A percentile compares a stretch with the other conserved stretches of the same genome.
These are phyloP conservation scores for Arabidopsis arenosa DNA, from an alignment of 345 rosid species.

Conservation along the genomic window DNA sequence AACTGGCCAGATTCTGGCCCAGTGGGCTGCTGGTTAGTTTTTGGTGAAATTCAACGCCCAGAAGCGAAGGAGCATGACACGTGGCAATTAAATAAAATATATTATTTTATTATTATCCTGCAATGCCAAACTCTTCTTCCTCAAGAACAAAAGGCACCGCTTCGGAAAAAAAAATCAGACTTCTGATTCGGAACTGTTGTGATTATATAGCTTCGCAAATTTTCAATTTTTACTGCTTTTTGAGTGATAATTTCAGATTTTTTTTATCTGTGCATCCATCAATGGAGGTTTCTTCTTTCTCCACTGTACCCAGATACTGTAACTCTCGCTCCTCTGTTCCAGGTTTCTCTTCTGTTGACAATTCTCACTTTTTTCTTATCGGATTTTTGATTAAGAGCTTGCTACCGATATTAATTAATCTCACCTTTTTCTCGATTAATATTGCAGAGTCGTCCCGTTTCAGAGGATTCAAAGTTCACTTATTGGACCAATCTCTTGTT, in stretches of 20 bases:
- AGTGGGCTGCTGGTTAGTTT: not conserved
- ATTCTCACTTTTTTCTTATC: not conserved
- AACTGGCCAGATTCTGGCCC: not conserved
- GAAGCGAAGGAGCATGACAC: not conserved
- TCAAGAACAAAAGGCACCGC: conserved; percentile 8
- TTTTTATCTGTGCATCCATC: not conserved
- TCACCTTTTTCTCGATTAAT: conserved; percentile 5
- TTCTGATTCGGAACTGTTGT: not conserved
- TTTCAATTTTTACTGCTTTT: too few species aligned
- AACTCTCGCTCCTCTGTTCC: conserved; percentile 41
- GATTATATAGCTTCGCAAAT: not conserved
- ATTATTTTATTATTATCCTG: not conserved
- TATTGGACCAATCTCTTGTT: conserved; percentile 39
- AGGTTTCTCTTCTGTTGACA: conserved; percentile 58
- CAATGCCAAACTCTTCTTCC: too few species aligned
- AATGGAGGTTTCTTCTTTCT: conserved; percentile 60
- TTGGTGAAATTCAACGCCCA: not conserved
- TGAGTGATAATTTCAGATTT: not conserved
- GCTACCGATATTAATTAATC: not conserved
- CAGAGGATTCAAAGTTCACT: conserved; percentile 46
- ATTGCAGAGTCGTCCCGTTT: conserved; percentile 50
- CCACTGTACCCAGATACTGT: conserved; percentile 34
- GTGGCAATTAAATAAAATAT: not conserved
- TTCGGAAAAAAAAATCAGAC: not conserved
- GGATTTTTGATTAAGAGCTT: not conserved